phyloP scores from a whole-genome alignment of 2,329 filamentous ascomycete species.

The Fonsecaea pugnacius region DNA sequence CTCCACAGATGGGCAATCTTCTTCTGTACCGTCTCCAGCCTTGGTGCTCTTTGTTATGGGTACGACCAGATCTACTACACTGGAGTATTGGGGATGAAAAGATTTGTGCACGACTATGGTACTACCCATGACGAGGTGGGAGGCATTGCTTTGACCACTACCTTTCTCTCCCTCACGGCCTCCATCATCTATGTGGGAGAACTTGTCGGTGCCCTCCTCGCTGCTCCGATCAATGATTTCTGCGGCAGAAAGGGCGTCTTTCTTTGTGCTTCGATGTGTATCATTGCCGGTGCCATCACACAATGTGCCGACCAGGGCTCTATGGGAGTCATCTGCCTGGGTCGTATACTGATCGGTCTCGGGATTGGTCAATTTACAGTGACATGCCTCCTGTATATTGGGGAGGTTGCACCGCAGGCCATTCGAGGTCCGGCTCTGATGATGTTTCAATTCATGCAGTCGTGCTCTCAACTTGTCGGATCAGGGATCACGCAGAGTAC shows the following conservation, averaged over 20 bases:
- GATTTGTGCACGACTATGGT: slow-evolving; percentile 39
- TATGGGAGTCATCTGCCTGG: slow-evolving; percentile 39
- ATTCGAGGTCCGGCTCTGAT: slow-evolving; percentile 41
- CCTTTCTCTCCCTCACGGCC: slow-evolving; percentile 43
- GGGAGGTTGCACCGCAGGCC: slow-evolving; percentile 40
- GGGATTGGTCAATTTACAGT: slow-evolving; percentile 43
- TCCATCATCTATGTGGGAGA: slow-evolving; percentile 50
- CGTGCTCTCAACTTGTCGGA: slow-evolving; percentile 40
- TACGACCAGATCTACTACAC: slow-evolving; percentile 43
- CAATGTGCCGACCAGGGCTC: slow-evolving; percentile 35
- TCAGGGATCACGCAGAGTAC: slow-evolving; percentile 42
- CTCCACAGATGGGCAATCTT: slow-evolving; percentile 37
- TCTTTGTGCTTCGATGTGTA: slow-evolving; percentile 42
- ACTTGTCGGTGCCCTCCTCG: slow-evolving; percentile 43
- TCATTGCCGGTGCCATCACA: slow-evolving; percentile 41
- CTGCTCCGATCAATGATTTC: slow-evolving; percentile 46
- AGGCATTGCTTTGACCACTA: slow-evolving; percentile 34
- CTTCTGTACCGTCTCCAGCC: slow-evolving; percentile 39
- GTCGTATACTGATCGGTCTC: slow-evolving; percentile 40
- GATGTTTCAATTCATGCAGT: slow-evolving; percentile 42
- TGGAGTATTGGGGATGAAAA: slow-evolving; percentile 40
- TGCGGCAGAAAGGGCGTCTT: slow-evolving; percentile 46
- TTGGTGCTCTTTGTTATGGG: slow-evolving; percentile 41
- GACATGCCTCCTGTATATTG: slow-evolving; percentile 43
- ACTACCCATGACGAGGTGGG: slow-evolving; percentile 33